Evolutionary conservation across 495 filamentous ascomycete species (phyloP).

Genomic region (Lophiostoma macrostomum): DNA sequence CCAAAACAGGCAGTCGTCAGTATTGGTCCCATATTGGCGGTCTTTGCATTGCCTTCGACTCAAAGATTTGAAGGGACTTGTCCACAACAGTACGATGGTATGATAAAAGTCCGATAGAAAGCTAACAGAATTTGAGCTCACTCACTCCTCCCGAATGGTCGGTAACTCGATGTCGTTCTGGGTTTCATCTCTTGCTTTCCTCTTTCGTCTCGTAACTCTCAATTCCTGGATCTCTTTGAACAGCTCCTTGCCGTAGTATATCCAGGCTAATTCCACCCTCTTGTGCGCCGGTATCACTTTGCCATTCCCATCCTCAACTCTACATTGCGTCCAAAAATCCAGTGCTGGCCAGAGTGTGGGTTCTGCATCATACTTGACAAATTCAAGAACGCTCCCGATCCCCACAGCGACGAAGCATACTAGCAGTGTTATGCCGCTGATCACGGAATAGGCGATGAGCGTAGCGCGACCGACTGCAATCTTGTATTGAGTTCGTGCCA

Average conservation of each 20-base stretch:
- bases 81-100: no score
- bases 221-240: constrained; percentile 17
- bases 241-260: constrained; percentile 10
- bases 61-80: no score
- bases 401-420: constrained; percentile 13
- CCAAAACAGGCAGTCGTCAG: no score
- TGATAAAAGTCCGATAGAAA: no score
- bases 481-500: constrained; percentile 14
- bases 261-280: constrained; percentile 22
- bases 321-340: constrained; percentile 26
- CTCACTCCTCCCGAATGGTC: no score
- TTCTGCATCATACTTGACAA: constrained; percentile 20
- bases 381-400: constrained; percentile 11
- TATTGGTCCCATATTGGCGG: no score
- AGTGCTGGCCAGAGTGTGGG: constrained; percentile 22
- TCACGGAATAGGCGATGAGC: constrained; percentile 14
- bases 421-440: constrained; percentile 5
- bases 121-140: no score
- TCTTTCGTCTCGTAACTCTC: constrained; percentile 26
- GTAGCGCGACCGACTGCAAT: constrained; percentile 11
- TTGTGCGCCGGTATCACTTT: constrained; percentile 10
- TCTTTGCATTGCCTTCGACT: no score
- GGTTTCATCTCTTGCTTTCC: constrained; percentile 5
- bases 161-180: no score
- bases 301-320: constrained; percentile 12